Evolutionary conservation across 306 rosid species (phyloP).

Genomic region (Castanea sativa): DNA sequence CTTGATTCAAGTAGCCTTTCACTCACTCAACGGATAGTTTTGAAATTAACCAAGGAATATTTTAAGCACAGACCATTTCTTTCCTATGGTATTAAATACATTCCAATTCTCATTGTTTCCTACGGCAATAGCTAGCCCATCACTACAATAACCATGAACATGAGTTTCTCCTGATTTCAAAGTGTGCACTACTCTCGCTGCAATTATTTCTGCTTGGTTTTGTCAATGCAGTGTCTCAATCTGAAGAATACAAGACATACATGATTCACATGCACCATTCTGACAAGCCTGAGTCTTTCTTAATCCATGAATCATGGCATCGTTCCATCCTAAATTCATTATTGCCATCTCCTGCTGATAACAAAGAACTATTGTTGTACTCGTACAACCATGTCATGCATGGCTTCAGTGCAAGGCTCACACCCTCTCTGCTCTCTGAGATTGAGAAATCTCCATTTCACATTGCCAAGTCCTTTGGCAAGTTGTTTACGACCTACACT

Average conservation of each 20-base stretch:
- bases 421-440: not conserved
- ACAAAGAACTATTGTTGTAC: slow-evolving; percentile 4
- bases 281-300: not conserved
- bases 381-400: slow-evolving; percentile 19
- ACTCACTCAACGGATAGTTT: no score
- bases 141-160: not conserved
- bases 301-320: not conserved
- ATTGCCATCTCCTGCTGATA: not conserved
- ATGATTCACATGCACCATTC: not conserved
- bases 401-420: slow-evolving; percentile 23
- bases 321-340: not conserved
- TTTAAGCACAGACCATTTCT: no score
- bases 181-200: not conserved
- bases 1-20: no score
- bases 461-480: not conserved
- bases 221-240: not conserved
- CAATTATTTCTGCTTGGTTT: not conserved
- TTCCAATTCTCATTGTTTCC: not conserved
- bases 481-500: slow-evolving; percentile 13
- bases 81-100: not conserved
- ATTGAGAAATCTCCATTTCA: not conserved
- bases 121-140: not conserved
- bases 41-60: no score
- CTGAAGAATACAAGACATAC: not conserved
- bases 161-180: not conserved